Percentiles rank a stretch among this genome's conserved stretches.
Evolutionary conservation across 768 basidiomycete species (phyloP).

Genomic region (Lentinula lateritia): DNA sequence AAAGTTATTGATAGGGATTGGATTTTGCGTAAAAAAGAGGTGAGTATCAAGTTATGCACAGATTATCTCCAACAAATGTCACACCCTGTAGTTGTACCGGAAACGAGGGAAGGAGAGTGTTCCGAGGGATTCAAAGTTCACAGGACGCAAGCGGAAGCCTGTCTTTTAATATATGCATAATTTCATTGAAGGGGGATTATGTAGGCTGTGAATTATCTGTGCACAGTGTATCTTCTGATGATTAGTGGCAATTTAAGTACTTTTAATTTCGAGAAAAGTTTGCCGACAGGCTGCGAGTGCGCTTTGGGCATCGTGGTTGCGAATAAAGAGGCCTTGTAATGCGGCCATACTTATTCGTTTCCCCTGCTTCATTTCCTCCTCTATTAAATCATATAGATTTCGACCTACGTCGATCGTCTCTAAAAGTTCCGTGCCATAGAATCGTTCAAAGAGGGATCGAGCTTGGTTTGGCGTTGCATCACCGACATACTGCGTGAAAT

Average conservation of each 20-base stretch:
- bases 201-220: neutral
- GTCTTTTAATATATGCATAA: constrained; percentile 51
- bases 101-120: constrained; percentile 83
- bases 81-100: constrained; percentile 61
- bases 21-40: constrained; percentile 97
- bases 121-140: constrained; percentile 82
- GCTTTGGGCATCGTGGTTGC: constrained; percentile 46
- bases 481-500: constrained; percentile 76
- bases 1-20: constrained; percentile 74
- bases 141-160: constrained; percentile 81
- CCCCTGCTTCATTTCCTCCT: constrained; percentile 44
- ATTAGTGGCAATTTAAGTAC: constrained; percentile 3
- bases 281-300: constrained; percentile 49
- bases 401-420: constrained; percentile 41
- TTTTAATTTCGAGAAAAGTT: constrained; percentile 1
- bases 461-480: constrained; percentile 86
- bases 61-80: constrained; percentile 3
- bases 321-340: constrained; percentile 92
- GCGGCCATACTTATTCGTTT: constrained; percentile 89
- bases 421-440: constrained; percentile 53
- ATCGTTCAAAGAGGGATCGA: constrained; percentile 68
- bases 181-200: neutral
- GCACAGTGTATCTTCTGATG: neutral
- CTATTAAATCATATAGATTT: constrained; percentile 49
- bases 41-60: constrained; percentile 21